These are phyloP conservation scores for Cladosporium oxysporum DNA, from an alignment of 2,329 filamentous ascomycete genomes.

Conservation along the genomic window DNA sequence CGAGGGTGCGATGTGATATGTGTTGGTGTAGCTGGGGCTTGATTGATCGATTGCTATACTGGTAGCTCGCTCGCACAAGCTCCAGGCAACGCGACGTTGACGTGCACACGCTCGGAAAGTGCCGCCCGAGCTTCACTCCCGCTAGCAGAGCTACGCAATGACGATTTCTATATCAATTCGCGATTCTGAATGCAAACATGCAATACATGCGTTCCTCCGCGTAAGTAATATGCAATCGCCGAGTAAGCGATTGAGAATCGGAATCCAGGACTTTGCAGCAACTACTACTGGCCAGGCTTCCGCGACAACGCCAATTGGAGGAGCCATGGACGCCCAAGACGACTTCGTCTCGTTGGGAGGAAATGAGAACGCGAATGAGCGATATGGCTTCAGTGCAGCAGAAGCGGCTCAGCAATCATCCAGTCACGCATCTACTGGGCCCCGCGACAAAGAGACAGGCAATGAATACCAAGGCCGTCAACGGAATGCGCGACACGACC, in stretches of 20 bases:
- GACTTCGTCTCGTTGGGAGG: conserved; percentile 33
- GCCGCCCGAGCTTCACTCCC: conserved; percentile 20
- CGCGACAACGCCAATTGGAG: not conserved
- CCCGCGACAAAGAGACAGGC: conserved; percentile 5
- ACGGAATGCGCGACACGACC: conserved; percentile 29
- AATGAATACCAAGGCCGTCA: conserved; percentile 22
- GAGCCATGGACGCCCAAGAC: conserved; percentile 18
- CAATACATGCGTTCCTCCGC: not conserved
- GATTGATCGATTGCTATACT: conserved; percentile 11
- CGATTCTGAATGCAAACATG: not conserved
- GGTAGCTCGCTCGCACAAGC: conserved; percentile 12
- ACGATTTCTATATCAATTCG: conserved; percentile 20
- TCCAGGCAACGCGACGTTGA: conserved; percentile 21
- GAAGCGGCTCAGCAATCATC: conserved; percentile 10
- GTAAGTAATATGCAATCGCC: conserved; percentile 8
- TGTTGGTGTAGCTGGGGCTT: conserved; percentile 12
- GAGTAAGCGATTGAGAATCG: conserved; percentile 3
- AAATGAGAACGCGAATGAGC: conserved; percentile 24
- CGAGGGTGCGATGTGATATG: not conserved
- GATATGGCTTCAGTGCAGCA: conserved; percentile 1
- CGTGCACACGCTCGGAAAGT: conserved; percentile 14
- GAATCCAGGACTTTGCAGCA: not conserved
- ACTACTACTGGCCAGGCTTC: not conserved
- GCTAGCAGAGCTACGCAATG: conserved; percentile 15
- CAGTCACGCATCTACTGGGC: conserved; percentile 19